Conservation (phyloP, 495 filamentous ascomycete genomes). For the Cercophora samala region DNA sequence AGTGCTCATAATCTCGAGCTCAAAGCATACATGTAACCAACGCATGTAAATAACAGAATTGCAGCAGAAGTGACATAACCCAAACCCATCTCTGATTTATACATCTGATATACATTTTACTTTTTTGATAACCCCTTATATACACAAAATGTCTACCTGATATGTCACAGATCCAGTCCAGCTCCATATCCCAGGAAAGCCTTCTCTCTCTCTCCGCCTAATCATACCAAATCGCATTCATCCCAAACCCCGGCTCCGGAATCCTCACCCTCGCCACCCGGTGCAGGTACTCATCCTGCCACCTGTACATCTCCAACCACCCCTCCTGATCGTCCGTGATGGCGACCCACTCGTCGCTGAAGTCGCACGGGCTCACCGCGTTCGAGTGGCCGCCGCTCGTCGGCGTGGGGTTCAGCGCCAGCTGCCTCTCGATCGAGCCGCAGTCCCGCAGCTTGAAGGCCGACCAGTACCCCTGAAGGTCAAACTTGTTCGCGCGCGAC, state of each 20-base stretch:
- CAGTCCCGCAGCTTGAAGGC: slow-evolving; percentile 67
- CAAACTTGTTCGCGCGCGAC: slow-evolving; percentile 69
- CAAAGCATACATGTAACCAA: too few relatives aligned
- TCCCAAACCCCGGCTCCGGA: slow-evolving; percentile 76
- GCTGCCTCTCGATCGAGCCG: slow-evolving; percentile 70
- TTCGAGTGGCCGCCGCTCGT: slow-evolving; percentile 85
- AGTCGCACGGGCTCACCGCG: slow-evolving; percentile 73
- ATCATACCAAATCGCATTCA: slow-evolving; percentile 92
- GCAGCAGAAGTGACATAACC: too few relatives aligned
- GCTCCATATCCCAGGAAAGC: background rate
- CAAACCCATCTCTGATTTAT: too few relatives aligned
- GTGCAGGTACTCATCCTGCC: slow-evolving; percentile 71
- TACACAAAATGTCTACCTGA: too few relatives aligned
- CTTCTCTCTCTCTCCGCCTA: slow-evolving; percentile 32
- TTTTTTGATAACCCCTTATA: too few relatives aligned
- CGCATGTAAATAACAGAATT: too few relatives aligned
- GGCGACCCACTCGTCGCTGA: slow-evolving; percentile 80
- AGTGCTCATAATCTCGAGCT: too few relatives aligned
- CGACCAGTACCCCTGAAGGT: slow-evolving; percentile 74
- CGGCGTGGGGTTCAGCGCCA: slow-evolving; percentile 76
- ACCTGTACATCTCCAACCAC: slow-evolving; percentile 81
- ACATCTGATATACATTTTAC: too few relatives aligned
- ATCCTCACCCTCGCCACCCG: slow-evolving; percentile 71
- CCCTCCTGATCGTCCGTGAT: slow-evolving; percentile 82
- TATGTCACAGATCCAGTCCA: background rate